phyloP scores from a whole-genome alignment of 2,329 filamentous ascomycete genomes.

The Aspergillus ruber region DNA sequence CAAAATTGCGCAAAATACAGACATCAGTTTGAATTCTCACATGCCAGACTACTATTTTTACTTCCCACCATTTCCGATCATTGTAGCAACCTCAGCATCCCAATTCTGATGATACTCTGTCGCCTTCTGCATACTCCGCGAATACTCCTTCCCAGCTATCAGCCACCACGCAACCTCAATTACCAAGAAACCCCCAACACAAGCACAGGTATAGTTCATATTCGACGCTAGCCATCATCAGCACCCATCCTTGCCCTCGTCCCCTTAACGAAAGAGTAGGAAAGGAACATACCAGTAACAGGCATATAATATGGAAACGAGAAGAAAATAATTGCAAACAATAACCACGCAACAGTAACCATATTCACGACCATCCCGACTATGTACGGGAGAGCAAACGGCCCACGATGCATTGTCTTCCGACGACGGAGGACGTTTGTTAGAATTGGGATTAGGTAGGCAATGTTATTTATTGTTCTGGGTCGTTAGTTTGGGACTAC shows the following conservation, averaged over 20 bases:
- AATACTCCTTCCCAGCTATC: slow-evolving; percentile 36
- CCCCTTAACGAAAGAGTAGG: neutral
- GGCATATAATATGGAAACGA: slow-evolving; percentile 38
- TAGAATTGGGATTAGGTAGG: slow-evolving; percentile 42
- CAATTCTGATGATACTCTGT: slow-evolving; percentile 56
- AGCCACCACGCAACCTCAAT: slow-evolving; percentile 40
- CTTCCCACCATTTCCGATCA: slow-evolving; percentile 18
- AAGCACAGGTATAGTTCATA: slow-evolving; percentile 48
- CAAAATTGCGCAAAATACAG: too few relatives aligned
- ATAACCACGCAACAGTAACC: slow-evolving; percentile 42
- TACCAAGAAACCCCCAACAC: slow-evolving; percentile 37
- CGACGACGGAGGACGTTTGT: slow-evolving; percentile 43
- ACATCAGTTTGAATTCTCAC: slow-evolving; percentile 22
- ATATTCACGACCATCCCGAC: slow-evolving; percentile 40
- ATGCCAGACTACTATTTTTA: slow-evolving; percentile 28
- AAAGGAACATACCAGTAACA: slow-evolving; percentile 17
- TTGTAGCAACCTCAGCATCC: slow-evolving; percentile 5
- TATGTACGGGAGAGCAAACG: slow-evolving; percentile 39
- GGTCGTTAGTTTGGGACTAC: neutral
- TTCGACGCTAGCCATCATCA: slow-evolving; percentile 23
- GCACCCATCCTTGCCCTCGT: neutral
- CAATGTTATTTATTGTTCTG: slow-evolving; percentile 43
- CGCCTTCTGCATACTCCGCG: slow-evolving; percentile 31
- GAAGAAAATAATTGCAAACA: slow-evolving; percentile 47
- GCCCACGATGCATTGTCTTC: slow-evolving; percentile 37